Evolutionary conservation across 805 yeast genomes (phyloP).

Genomic region (Candida insectorum): DNA sequence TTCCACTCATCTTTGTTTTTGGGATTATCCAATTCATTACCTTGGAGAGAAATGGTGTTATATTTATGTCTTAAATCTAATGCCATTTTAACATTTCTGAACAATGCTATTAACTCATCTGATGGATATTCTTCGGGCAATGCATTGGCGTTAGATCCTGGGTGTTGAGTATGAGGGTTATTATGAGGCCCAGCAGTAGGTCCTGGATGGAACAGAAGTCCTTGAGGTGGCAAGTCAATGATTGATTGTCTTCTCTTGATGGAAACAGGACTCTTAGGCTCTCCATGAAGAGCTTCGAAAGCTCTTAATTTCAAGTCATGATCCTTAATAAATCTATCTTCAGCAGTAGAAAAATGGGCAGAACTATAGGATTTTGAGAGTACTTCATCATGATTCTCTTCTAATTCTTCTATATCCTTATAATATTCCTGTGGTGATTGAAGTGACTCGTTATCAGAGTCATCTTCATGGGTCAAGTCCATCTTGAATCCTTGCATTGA

Average conservation of each 20-base stretch:
- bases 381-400: slow-evolving; percentile 29
- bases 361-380: slow-evolving; percentile 33
- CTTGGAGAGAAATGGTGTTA: slow-evolving; percentile 65
- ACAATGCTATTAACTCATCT: slow-evolving; percentile 62
- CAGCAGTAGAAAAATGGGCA: slow-evolving; percentile 62
- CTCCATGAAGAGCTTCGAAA: slow-evolving; percentile 41
- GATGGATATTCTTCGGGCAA: slow-evolving; percentile 55
- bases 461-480: too few relatives aligned
- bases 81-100: slow-evolving; percentile 60
- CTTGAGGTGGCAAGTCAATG: slow-evolving; percentile 31
- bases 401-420: too few relatives aligned
- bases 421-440: slow-evolving; percentile 8
- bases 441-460: neutral
- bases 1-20: slow-evolving; percentile 72
- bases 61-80: slow-evolving; percentile 75
- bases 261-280: slow-evolving; percentile 9
- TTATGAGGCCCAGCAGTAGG: slow-evolving; percentile 13
- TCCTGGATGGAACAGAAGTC: slow-evolving; percentile 11
- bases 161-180: slow-evolving; percentile 7
- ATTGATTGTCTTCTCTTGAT: slow-evolving; percentile 33
- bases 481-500: too few relatives aligned
- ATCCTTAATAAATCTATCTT: slow-evolving; percentile 60
- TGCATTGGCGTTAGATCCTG: slow-evolving; percentile 11
- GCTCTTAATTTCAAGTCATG: slow-evolving; percentile 67
- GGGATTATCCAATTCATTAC: slow-evolving; percentile 70